Conservation (phyloP, 2,329 filamentous ascomycete genomes). For the Alternaria arborescens region DNA sequence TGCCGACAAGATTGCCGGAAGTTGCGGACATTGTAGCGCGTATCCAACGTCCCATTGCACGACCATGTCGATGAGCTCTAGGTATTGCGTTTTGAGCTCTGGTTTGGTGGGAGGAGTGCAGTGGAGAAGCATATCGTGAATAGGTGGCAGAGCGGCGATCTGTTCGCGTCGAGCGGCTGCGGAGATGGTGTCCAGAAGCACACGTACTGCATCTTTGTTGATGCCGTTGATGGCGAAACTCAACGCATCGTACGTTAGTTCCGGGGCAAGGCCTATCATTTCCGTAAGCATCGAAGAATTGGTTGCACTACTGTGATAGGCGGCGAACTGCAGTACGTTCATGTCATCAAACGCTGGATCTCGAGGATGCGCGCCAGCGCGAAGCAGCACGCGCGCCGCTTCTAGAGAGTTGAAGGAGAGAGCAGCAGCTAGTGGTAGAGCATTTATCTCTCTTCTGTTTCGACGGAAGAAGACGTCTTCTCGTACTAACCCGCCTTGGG, state of each 20-base stretch:
- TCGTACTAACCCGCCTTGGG: conserved; percentile 21
- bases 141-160: conserved; percentile 25
- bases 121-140: conserved; percentile 25
- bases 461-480: conserved; percentile 28
- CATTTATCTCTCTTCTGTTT: conserved; percentile 27
- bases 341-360: conserved; percentile 29
- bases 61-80: conserved; percentile 25
- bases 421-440: conserved; percentile 25
- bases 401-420: conserved; percentile 23
- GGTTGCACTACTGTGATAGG: conserved; percentile 21
- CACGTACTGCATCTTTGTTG: conserved; percentile 23
- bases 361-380: conserved; percentile 27
- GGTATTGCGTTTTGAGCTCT: conserved; percentile 15
- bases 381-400: conserved; percentile 23
- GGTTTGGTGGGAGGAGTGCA: conserved; percentile 14
- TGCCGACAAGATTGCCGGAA: conserved; percentile 26
- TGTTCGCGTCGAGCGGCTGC: conserved; percentile 22
- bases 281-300: conserved; percentile 24
- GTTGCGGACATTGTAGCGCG: conserved; percentile 22
- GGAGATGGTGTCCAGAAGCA: conserved; percentile 26
- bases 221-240: conserved; percentile 24
- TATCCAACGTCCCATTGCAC: conserved; percentile 25
- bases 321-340: conserved; percentile 27
- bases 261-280: conserved; percentile 25
- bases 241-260: conserved; percentile 29